Conservation (phyloP, 2,329 filamentous ascomycete genomes). For the Trichoderma aggressivum region DNA sequence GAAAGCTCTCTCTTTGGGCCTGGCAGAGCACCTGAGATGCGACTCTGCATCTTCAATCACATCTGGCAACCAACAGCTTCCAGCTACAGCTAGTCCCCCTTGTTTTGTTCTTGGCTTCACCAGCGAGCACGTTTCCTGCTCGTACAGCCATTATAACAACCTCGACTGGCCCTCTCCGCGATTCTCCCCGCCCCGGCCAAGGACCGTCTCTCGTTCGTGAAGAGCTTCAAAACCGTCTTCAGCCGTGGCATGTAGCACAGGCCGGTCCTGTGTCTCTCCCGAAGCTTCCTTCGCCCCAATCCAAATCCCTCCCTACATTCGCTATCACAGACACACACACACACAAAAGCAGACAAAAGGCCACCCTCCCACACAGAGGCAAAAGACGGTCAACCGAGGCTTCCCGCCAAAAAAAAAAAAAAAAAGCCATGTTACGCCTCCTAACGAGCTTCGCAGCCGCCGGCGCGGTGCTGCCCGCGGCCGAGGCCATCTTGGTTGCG, state of each 20-base stretch:
- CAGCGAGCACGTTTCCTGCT: background rate
- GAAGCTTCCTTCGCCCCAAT: background rate
- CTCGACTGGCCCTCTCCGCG: background rate
- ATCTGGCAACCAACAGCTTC: conserved; percentile 10
- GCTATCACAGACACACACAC: background rate
- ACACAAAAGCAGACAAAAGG: background rate
- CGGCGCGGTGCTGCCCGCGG: conserved; percentile 23
- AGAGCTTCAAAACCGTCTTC: background rate
- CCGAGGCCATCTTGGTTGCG: conserved; percentile 41
- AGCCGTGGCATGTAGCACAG: conserved; percentile 16
- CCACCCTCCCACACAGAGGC: background rate
- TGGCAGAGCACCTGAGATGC: conserved; percentile 1
- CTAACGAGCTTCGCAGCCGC: conserved; percentile 23
- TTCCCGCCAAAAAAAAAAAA: background rate
- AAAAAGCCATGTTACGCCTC: conserved; percentile 20
- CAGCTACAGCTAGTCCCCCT: background rate
- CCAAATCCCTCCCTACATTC: background rate
- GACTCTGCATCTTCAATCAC: conserved; percentile 17
- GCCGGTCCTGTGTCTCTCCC: conserved; percentile 8
- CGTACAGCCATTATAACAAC: background rate
- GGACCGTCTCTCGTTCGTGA: background rate
- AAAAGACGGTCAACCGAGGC: background rate
- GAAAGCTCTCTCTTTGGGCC: background rate
- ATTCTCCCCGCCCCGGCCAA: background rate
- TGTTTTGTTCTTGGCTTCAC: background rate